Percentiles rank a stretch among this genome's conserved stretches.
Evolutionary conservation across 371 early-diverging fungal genomes (phyloP).

Genomic region (Mycotypha africana): DNA sequence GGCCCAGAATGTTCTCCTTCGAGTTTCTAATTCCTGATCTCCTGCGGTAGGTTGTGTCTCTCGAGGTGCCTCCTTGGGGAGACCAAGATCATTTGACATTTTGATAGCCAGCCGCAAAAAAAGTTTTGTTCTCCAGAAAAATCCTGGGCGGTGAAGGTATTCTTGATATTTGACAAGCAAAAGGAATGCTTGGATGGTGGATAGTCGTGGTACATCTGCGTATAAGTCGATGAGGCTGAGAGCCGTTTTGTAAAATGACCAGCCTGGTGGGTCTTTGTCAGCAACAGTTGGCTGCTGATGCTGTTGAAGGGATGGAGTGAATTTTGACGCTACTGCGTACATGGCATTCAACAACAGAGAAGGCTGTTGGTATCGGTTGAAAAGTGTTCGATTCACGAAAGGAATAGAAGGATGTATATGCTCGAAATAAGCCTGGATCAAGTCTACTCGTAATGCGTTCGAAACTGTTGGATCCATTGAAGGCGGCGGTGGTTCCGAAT

Average conservation of each 20-base stretch:
- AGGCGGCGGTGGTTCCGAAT: slow-evolving; percentile 7
- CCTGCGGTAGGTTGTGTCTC: neutral
- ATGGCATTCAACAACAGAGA: slow-evolving; percentile 50
- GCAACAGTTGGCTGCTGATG: slow-evolving; percentile 12
- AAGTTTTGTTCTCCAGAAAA: slow-evolving; percentile 36
- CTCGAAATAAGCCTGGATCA: slow-evolving; percentile 37
- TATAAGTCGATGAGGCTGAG: slow-evolving; percentile 29
- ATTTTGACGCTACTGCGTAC: slow-evolving; percentile 47
- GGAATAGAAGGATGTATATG: slow-evolving; percentile 56
- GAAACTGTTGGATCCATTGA: neutral
- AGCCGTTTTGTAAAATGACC: slow-evolving; percentile 33
- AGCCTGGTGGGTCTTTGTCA: slow-evolving; percentile 31
- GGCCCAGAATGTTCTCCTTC: slow-evolving; percentile 22
- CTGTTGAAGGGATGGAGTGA: neutral
- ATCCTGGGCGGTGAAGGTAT: slow-evolving; percentile 34
- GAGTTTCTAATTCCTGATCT: slow-evolving; percentile 4
- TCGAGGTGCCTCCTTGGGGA: slow-evolving; percentile 7
- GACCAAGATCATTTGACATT: slow-evolving; percentile 35
- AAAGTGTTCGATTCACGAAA: slow-evolving; percentile 38
- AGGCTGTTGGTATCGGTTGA: slow-evolving; percentile 40
- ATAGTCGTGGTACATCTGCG: slow-evolving; percentile 35
- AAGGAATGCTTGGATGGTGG: slow-evolving; percentile 42
- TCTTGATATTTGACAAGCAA: slow-evolving; percentile 44
- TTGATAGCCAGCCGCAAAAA: slow-evolving; percentile 30
- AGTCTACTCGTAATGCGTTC: slow-evolving; percentile 13